These are phyloP conservation scores for Blattamonas nauphoetae DNA, from an alignment of 78 protist genomes.

Conservation along the genomic window DNA sequence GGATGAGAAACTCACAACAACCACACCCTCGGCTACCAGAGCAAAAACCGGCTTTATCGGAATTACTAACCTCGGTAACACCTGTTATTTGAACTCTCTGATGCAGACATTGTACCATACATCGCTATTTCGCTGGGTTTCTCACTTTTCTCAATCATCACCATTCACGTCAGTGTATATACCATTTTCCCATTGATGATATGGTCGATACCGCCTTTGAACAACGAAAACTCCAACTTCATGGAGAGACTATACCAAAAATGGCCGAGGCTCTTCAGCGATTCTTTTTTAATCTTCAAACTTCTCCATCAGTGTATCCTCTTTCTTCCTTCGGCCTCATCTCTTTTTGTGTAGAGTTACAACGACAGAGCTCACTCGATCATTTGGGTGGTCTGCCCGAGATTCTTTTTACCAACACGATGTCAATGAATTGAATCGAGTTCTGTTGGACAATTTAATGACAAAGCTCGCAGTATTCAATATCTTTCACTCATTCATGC, in stretches of 20 bases:
- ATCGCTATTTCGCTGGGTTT: too few relatives aligned
- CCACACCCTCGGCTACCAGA: too few relatives aligned
- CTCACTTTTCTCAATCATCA: too few relatives aligned
- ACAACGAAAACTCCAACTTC: too few relatives aligned
- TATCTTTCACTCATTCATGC: neutral
- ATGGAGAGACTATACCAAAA: neutral
- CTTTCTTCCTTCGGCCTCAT: neutral
- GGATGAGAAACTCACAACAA: too few relatives aligned
- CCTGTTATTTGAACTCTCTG: too few relatives aligned
- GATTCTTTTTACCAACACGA: conserved; percentile 3
- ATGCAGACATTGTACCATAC: too few relatives aligned
- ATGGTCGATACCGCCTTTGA: too few relatives aligned
- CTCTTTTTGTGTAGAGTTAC: neutral
- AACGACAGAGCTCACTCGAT: neutral
- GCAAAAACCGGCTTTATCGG: too few relatives aligned
- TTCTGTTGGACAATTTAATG: conserved; percentile 7
- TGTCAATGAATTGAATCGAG: neutral
- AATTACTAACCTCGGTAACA: too few relatives aligned
- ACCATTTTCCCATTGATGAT: too few relatives aligned
- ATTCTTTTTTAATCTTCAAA: neutral
- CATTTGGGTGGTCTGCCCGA: neutral
- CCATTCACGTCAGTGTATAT: too few relatives aligned
- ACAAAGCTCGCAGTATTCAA: neutral
- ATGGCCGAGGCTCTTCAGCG: neutral
- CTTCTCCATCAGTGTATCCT: neutral